These are phyloP conservation scores for Dorcoceras hygrometricum DNA, from an alignment of 257 asterid genomes.

Conservation along the genomic window DNA sequence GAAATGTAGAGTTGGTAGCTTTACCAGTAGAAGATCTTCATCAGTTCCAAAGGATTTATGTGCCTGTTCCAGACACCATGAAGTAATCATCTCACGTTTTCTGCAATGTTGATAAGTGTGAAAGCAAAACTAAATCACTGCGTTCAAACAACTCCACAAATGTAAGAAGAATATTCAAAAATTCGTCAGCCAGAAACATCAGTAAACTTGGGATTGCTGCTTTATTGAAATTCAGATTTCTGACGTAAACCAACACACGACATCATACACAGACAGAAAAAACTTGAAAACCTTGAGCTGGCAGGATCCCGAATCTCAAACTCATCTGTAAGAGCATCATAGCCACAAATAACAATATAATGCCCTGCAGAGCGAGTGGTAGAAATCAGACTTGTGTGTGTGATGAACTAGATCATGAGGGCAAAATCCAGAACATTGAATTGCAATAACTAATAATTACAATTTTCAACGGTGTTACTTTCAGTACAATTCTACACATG, in stretches of 20 bases:
- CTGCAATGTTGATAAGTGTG: constrained; percentile 32
- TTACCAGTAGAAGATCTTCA: constrained; percentile 96
- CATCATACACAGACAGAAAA: constrained; percentile 5
- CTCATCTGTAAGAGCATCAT: constrained; percentile 66
- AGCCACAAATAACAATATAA: constrained; percentile 83
- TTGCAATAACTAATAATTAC: neutral
- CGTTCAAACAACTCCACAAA: neutral
- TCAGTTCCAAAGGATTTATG: constrained; percentile 93
- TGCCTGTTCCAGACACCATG: constrained; percentile 73
- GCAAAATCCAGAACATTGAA: neutral
- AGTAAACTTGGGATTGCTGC: neutral
- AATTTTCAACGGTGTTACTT: neutral
- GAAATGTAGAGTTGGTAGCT: neutral
- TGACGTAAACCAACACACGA: no score
- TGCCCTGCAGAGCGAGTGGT: constrained; percentile 54
- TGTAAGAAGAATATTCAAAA: neutral
- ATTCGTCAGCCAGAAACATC: neutral
- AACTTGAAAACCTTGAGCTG: constrained; percentile 61
- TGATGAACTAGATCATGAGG: neutral
- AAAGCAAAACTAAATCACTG: neutral
- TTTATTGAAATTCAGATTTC: no score
- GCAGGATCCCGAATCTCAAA: constrained; percentile 99
- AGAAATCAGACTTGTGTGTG: constrained; percentile 13
- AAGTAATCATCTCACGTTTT: constrained; percentile 61
- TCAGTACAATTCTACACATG: neutral